These are phyloP conservation scores for Emiliania huxleyi DNA, from an alignment of 78 protist species.

Conservation along the genomic window DNA sequence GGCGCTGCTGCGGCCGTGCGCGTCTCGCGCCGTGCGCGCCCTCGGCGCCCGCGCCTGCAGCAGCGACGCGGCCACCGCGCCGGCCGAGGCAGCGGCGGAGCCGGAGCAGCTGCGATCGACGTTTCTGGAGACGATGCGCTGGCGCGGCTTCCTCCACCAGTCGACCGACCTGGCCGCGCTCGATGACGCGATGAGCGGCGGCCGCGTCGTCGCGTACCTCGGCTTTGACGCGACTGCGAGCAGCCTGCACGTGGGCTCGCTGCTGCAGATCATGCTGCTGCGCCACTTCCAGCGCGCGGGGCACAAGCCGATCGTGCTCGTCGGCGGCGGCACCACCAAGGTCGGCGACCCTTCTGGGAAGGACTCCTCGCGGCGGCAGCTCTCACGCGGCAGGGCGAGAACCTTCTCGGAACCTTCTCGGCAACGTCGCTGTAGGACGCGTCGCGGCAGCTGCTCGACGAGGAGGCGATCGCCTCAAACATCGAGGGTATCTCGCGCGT, in stretches of 20 bases:
- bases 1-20: too few species aligned
- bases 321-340: conserved; percentile 51
- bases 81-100: background rate
- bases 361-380: conserved; percentile 3
- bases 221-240: conserved; percentile 47
- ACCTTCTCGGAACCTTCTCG: background rate
- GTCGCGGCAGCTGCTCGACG: background rate
- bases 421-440: too few species aligned
- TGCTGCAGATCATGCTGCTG: conserved; percentile 46
- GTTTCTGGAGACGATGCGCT: background rate
- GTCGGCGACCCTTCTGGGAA: conserved; percentile 42
- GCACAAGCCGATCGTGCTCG: conserved; percentile 45
- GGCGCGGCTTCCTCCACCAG: conserved; percentile 11
- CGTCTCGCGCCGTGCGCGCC: too few species aligned
- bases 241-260: conserved; percentile 30
- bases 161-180: conserved; percentile 20
- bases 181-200: background rate
- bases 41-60: too few species aligned
- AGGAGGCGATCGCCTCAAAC: background rate
- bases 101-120: background rate
- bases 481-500: background rate
- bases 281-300: conserved; percentile 38
- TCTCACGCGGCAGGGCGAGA: background rate
- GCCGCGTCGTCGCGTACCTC: conserved; percentile 8
- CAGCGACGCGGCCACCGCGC: too few species aligned